These are phyloP conservation scores for Friedmanniomyces simplex DNA, from an alignment of 495 filamentous ascomycete genomes.

Conservation along the genomic window DNA sequence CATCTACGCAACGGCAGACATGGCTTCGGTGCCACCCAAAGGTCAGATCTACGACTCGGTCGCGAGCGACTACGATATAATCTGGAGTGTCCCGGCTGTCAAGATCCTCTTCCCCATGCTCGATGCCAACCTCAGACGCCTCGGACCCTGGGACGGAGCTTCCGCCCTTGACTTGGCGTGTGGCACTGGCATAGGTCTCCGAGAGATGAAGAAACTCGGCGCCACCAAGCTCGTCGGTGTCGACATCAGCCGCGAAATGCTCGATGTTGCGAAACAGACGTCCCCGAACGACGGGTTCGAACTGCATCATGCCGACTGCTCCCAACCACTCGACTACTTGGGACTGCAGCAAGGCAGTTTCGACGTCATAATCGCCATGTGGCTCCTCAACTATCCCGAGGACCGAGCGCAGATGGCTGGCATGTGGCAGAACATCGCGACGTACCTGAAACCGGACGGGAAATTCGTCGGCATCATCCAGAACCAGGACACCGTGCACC, in stretches of 20 bases:
- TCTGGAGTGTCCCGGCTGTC: conserved; percentile 6
- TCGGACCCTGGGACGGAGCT: conserved; percentile 3
- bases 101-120: conserved; percentile 12
- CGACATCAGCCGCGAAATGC: conserved; percentile 13
- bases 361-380: conserved; percentile 10
- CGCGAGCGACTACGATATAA: conserved; percentile 9
- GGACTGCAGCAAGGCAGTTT: conserved; percentile 2
- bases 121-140: neutral
- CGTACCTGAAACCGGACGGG: neutral
- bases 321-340: conserved; percentile 1
- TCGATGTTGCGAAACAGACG: conserved; percentile 2
- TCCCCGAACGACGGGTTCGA: conserved; percentile 7
- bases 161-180: conserved; percentile 8
- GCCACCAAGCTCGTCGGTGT: conserved; percentile 10
- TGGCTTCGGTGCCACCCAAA: conserved; percentile 8
- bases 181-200: conserved; percentile 12
- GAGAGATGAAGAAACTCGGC: conserved; percentile 10
- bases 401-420: conserved; percentile 5
- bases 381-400: conserved; percentile 12
- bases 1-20: too few species aligned
- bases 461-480: conserved; percentile 12
- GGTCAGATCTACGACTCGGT: conserved; percentile 14
- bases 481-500: conserved; percentile 11
- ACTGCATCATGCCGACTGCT: conserved; percentile 13
- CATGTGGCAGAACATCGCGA: conserved; percentile 12